Evolutionary conservation across 371 early-diverging fungal species (phyloP).

Genomic region (Parasitella parasitica): DNA sequence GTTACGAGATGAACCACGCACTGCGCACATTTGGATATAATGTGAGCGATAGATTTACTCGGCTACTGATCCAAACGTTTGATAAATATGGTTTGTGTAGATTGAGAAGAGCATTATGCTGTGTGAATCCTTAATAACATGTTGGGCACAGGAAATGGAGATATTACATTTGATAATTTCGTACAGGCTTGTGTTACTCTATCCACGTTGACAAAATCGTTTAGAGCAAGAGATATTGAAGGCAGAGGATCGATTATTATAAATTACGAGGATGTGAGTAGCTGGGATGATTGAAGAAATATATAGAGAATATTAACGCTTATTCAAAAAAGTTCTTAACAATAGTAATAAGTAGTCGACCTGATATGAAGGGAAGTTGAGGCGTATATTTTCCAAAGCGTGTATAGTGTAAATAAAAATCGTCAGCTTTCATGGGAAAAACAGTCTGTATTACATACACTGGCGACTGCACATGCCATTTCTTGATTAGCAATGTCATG

Average conservation of each 20-base stretch:
- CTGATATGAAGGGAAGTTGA: slow-evolving; percentile 22
- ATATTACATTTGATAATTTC: slow-evolving; percentile 85
- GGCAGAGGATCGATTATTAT: slow-evolving; percentile 76
- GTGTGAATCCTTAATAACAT: background rate
- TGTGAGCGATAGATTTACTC: slow-evolving; percentile 55
- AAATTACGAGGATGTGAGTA: slow-evolving; percentile 68
- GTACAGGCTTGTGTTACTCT: slow-evolving; percentile 81
- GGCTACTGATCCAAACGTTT: slow-evolving; percentile 65
- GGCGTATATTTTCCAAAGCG: background rate
- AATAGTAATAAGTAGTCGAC: slow-evolving; percentile 19
- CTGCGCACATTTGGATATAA: slow-evolving; percentile 77
- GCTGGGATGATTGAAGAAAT: background rate
- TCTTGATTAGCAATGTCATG: no score
- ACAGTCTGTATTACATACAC: background rate
- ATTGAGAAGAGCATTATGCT: background rate
- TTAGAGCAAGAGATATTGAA: slow-evolving; percentile 72
- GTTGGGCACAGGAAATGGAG: slow-evolving; percentile 35
- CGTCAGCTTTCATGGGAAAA: background rate
- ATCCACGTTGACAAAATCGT: slow-evolving; percentile 74
- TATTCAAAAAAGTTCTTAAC: slow-evolving; percentile 12
- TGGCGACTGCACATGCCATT: no score
- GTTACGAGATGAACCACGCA: slow-evolving; percentile 70
- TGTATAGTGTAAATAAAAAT: background rate
- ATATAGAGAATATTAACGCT: background rate
- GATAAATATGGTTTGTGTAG: slow-evolving; percentile 59